phyloP scores from a whole-genome alignment of 2,329 filamentous ascomycete genomes.

The Curvularia sp. region DNA sequence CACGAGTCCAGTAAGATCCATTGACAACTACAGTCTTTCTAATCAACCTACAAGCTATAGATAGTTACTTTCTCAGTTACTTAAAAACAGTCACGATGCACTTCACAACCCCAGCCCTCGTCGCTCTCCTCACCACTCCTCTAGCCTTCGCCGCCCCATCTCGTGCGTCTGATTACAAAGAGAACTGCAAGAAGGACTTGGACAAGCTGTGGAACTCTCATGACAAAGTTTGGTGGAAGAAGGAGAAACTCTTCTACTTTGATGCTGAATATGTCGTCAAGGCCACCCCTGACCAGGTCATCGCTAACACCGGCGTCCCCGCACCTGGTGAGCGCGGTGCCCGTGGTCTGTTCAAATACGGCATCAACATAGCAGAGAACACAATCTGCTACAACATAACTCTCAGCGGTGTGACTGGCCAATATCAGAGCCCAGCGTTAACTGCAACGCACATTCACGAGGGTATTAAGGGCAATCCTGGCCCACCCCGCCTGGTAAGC shows the following conservation, averaged over 20 bases:
- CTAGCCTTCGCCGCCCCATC: conserved; percentile 33
- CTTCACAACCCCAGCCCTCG: conserved; percentile 29
- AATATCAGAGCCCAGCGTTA: conserved; percentile 59
- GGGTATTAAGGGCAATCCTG: conserved; percentile 54
- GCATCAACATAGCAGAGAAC: conserved; percentile 59
- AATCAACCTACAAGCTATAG: background rate
- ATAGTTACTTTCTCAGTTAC: background rate
- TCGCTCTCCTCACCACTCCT: conserved; percentile 30
- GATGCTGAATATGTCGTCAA: conserved; percentile 59
- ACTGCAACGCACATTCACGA: conserved; percentile 66
- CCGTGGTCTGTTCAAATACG: conserved; percentile 60
- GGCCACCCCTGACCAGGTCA: conserved; percentile 60
- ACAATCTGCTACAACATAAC: conserved; percentile 61
- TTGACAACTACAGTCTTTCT: conserved; percentile 13
- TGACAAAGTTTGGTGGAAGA: conserved; percentile 33
- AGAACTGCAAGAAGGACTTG: conserved; percentile 31
- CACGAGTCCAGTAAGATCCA: background rate
- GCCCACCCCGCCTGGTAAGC: conserved; percentile 58
- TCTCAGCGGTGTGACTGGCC: conserved; percentile 58
- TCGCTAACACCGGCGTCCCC: conserved; percentile 51
- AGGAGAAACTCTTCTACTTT: conserved; percentile 51
- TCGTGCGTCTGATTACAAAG: conserved; percentile 22
- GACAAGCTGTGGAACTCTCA: conserved; percentile 32
- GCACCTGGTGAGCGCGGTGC: conserved; percentile 56
- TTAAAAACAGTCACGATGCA: conserved; percentile 26